Percentiles rank a stretch among this genome's conserved stretches.
phyloP scores from a whole-genome alignment of 805 yeast genomes.

The Kurtzmaniella fragi region DNA sequence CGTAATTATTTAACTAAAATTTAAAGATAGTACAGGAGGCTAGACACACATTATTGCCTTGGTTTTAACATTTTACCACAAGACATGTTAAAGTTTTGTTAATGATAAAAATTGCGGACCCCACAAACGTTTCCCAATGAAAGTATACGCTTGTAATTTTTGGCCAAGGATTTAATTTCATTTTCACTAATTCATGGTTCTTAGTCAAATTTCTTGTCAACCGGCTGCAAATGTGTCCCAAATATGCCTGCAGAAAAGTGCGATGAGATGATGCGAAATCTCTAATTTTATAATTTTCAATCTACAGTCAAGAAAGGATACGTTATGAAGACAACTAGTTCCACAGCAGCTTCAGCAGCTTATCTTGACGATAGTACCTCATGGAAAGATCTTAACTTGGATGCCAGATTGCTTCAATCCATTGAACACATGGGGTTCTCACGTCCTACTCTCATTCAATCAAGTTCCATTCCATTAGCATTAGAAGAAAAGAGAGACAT shows the following conservation, averaged over 20 bases:
- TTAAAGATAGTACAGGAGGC: too few relatives aligned
- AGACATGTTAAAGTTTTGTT: too few relatives aligned
- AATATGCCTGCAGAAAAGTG: neutral
- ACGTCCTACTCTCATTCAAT: constrained; percentile 87
- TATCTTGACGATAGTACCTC: constrained; percentile 65
- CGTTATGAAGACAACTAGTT: constrained; percentile 2
- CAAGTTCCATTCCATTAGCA: constrained; percentile 89
- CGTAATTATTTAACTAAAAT: constrained; percentile 16
- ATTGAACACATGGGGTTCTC: constrained; percentile 72
- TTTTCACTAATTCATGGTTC: too few relatives aligned
- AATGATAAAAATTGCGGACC: too few relatives aligned
- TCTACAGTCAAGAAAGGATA: neutral
- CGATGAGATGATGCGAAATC: constrained; percentile 1
- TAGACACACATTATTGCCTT: too few relatives aligned
- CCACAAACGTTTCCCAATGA: too few relatives aligned
- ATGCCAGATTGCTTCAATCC: constrained; percentile 80
- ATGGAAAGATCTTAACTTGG: constrained; percentile 76
- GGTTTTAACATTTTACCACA: too few relatives aligned
- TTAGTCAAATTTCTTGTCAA: too few relatives aligned
- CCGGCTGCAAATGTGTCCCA: too few relatives aligned
- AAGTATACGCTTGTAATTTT: too few relatives aligned
- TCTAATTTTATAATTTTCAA: neutral
- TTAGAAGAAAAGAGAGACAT: constrained; percentile 86
- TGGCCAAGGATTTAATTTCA: too few relatives aligned
- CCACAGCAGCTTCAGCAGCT: constrained; percentile 54